phyloP scores from a whole-genome alignment of 371 early-diverging fungal genomes.

The Rhizopus microsporus region DNA sequence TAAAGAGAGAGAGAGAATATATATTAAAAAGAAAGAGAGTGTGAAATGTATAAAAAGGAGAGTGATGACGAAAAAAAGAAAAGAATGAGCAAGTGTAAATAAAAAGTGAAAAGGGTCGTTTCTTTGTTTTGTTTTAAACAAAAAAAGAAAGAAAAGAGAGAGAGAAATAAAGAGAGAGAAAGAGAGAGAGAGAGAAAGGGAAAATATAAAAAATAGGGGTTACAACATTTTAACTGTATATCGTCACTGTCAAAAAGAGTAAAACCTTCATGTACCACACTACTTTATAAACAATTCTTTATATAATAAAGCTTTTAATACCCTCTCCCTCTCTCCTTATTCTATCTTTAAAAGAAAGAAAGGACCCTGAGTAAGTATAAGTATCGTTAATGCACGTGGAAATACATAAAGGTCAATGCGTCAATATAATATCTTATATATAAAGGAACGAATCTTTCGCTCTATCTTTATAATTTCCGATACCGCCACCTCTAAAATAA shows the following conservation, averaged over 20 bases:
- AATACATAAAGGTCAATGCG: too few species aligned
- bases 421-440: too few species aligned
- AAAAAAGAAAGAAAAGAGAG: not conserved
- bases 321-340: too few species aligned
- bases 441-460: too few species aligned
- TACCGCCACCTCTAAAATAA: too few species aligned
- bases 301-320: too few species aligned
- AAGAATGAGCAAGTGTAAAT: not conserved
- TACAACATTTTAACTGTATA: not conserved
- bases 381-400: too few species aligned
- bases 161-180: not conserved
- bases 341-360: too few species aligned
- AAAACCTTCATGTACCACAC: not conserved
- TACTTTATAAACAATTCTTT: too few species aligned
- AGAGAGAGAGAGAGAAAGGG: not conserved
- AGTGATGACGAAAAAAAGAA: not conserved
- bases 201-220: not conserved
- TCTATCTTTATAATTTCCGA: too few species aligned
- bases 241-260: conserved; percentile 7
- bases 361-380: too few species aligned
- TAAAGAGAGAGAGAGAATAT: not conserved
- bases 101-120: conserved; percentile 1
- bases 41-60: not conserved
- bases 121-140: not conserved
- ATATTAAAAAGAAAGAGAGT: not conserved